phyloP scores from a whole-genome alignment of 1,139 yeast genomes.

The Geotrichum citri-aurantii region DNA sequence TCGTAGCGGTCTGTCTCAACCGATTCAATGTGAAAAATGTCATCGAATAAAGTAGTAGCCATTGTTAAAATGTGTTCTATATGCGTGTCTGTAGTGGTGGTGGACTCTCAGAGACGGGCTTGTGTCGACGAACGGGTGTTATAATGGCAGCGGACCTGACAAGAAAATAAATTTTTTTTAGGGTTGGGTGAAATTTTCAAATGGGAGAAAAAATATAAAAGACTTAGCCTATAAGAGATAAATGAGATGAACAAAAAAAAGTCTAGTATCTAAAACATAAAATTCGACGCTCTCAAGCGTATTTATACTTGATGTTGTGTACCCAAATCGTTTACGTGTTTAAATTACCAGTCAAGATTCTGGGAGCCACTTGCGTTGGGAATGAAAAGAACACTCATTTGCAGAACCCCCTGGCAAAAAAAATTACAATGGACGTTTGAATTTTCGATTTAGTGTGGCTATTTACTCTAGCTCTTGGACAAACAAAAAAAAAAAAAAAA shows the following conservation, averaged over 20 bases:
- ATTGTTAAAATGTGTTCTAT: slow-evolving; percentile 33
- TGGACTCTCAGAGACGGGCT: not conserved
- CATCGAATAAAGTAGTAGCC: slow-evolving; percentile 89
- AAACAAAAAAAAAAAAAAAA: not conserved
- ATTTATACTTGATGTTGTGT: not conserved
- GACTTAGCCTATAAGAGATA: too few relatives aligned
- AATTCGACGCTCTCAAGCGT: not conserved
- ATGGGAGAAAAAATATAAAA: not conserved
- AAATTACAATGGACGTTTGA: not conserved
- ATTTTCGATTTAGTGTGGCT: not conserved
- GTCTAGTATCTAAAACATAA: not conserved
- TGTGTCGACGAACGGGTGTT: not conserved
- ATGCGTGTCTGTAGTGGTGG: not conserved
- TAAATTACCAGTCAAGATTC: not conserved
- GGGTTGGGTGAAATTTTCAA: not conserved
- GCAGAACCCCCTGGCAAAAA: not conserved
- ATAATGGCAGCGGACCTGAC: not conserved
- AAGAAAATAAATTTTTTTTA: not conserved
- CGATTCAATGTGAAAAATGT: slow-evolving; percentile 79
- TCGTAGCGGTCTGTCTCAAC: slow-evolving; percentile 89
- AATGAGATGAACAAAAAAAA: too few relatives aligned
- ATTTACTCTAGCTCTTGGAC: not conserved
- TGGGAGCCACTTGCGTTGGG: not conserved
- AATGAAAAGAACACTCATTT: not conserved
- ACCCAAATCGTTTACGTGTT: not conserved